Evolutionary conservation across 768 basidiomycete genomes (phyloP).

Genomic region (Lyophyllum atratum): DNA sequence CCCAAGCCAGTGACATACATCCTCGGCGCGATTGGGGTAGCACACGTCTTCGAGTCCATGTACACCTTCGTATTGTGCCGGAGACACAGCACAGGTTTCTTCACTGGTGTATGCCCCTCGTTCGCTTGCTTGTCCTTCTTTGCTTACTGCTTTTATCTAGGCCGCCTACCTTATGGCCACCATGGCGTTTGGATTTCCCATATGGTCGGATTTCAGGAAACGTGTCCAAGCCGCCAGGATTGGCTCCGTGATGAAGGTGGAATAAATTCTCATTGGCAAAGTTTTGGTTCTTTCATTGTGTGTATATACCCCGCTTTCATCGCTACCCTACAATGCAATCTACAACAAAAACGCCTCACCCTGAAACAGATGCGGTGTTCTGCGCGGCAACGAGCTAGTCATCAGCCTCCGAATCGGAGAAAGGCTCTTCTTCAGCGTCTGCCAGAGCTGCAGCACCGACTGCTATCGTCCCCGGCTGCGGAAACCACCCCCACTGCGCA

Average conservation of each 20-base stretch:
- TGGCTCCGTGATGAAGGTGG: conserved; percentile 77
- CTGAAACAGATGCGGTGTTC: background rate
- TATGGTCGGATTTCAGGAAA: conserved; percentile 53
- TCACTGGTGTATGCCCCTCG: conserved; percentile 34
- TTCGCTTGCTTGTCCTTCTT: background rate
- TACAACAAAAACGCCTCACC: background rate
- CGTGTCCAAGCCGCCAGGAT: conserved; percentile 71
- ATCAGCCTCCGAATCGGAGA: conserved; percentile 1
- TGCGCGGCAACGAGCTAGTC: background rate
- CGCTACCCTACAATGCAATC: background rate
- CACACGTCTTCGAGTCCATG: conserved; percentile 48
- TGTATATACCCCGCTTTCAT: conserved; percentile 1
- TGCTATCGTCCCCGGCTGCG: conserved; percentile 27
- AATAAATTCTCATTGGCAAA: conserved; percentile 33
- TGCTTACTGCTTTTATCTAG: conserved; percentile 33
- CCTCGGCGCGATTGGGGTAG: conserved; percentile 31
- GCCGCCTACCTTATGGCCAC: conserved; percentile 52
- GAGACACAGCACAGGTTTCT: conserved; percentile 50
- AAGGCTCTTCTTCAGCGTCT: conserved; percentile 9
- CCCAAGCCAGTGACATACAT: conserved; percentile 26
- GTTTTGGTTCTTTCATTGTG: background rate
- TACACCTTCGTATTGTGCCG: conserved; percentile 50
- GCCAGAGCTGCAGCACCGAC: conserved; percentile 4
- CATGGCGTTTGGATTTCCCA: conserved; percentile 54
- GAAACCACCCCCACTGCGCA: conserved; percentile 68